Base-by-base conservation (phyloP, 1,139 yeast species). In the Tardiomyces digboiensis region DNA sequence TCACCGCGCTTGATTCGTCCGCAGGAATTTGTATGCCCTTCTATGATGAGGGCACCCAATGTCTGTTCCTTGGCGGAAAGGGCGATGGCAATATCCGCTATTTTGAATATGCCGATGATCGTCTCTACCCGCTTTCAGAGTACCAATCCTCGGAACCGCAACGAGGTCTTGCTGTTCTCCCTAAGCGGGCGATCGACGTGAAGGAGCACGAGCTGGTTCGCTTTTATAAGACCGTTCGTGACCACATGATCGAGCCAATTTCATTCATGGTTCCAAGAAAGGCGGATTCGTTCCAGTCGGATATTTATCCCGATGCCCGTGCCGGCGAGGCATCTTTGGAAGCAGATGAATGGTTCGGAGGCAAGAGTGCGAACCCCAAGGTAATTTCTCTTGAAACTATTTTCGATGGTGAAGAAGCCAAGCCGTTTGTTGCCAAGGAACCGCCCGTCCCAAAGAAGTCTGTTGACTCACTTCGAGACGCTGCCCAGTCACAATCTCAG, bases 61-160 rank as follows among this genome's bases (percentile, higher is more conserved):
- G 89, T 47, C 71, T 93, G 50, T 91, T 83, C 61, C 71, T 91
- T 51, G 97, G 95, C 33, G 98, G 98, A 54, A 91, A 91, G 65
- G 99, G 98, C 62, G 98, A 91, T 63, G 97, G 98, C 58, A 91
- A 91, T 63, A 87, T 91, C 59, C 85, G 97, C 58, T 89, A 89
- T 66, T 88, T 71, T 59, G 97, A 91, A 66, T 86, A 75, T 60
- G 62, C 60, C 20, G 79, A 83, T 55, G 97, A 91, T 58, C 82
- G 78, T 54, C 71, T 91, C 49, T 79, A 72, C 64, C 88, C 85
- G 53, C 69, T 91, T 50, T 84, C 95, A 5, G 96, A 89, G 62
- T 91, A 75, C 63, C 80, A 82, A 47, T 87, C 97, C 2, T 76
- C 80, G 5, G 95, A 87, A 42, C 94, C 98, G 2, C 98, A 91